Evolutionary conservation across 441 rosid genomes (phyloP), one percentile per base, ranked within the genome.

Genomic region (Jatropha podagrica): DNA sequence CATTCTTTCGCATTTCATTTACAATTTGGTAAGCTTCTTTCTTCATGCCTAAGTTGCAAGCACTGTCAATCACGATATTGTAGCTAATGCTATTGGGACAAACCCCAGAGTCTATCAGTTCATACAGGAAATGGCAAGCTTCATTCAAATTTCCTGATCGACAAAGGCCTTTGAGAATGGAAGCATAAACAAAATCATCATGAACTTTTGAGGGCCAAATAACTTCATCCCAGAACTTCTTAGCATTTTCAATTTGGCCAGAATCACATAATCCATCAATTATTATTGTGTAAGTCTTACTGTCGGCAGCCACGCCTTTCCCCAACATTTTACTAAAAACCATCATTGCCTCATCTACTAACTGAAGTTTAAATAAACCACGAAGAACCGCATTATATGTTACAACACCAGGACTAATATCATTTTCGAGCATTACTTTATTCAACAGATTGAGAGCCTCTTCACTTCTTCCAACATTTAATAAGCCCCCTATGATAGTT

Each of bases 21-120:
- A 89, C 77, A 80, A 92, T 81, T 83, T 85, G 90, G 81, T 92
- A 92, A 8, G 95, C 98, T 80, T 89, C 98, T 83, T 83, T 91
- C 83, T 78, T 89, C 85, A 87, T 76, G 49, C 96, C 93, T 55
- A 81, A 79, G 76, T 81, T 83, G 83, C 96, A 86, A 77, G 93
- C 92, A 65, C 85, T 76, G 76, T 89, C 89, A 49, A 94, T 88
- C 86, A 94, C 84, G 60, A 85, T 82, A 78, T 91, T 94, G 74
- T 94, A 94, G 82, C 96, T 63, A 32, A 88, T 83, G 4, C 83
- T 77, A 83, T 89, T 92, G 4, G 93, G 98, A 80, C 60, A 77
- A 20, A 84, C 83, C 74, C 92, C 95, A 55, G 87, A 83, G 83
- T 89, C 97, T 41, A 88, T 85, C 74, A 91, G 72, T 73, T 94